These are phyloP conservation scores for Globisporangium spiculum DNA, from an alignment of 352 stramenopile genomes.

Conservation along the genomic window DNA sequence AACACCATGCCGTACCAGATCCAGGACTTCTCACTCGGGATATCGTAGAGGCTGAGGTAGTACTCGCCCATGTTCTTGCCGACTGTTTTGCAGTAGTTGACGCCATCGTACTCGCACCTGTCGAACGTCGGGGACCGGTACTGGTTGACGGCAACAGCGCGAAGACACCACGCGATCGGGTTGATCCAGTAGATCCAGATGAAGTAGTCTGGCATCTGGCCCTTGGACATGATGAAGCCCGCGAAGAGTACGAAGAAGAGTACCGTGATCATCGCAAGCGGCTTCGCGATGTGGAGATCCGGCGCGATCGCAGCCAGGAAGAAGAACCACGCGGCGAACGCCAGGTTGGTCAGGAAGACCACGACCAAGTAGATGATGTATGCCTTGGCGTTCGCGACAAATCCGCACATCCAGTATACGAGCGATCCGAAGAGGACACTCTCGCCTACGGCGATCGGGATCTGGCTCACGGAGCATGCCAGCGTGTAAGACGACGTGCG, in stretches of 20 bases:
- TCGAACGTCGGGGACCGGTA: conserved; percentile 26
- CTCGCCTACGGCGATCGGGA: conserved; percentile 43
- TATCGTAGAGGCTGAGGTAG: conserved; percentile 26
- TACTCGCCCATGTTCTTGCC: conserved; percentile 33
- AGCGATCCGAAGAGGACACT: conserved; percentile 71
- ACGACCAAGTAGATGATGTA: conserved; percentile 42
- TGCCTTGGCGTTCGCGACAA: conserved; percentile 5
- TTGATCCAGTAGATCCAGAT: conserved; percentile 56
- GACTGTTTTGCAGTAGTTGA: conserved; percentile 27
- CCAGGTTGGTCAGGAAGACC: conserved; percentile 35
- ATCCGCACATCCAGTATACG: conserved; percentile 83
- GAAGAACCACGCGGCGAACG: conserved; percentile 40
- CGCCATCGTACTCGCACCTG: conserved; percentile 20
- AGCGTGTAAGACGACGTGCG: conserved; percentile 65
- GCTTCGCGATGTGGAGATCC: conserved; percentile 30
- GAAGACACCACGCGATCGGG: conserved; percentile 39
- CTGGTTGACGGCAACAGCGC: conserved; percentile 28
- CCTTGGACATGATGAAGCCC: conserved; percentile 32
- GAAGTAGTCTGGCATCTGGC: conserved; percentile 34
- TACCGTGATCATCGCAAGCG: conserved; percentile 30
- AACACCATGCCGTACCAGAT: conserved; percentile 26
- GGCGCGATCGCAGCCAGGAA: conserved; percentile 29
- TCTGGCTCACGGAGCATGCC: conserved; percentile 25
- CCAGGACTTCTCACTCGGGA: conserved; percentile 27
- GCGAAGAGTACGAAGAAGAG: conserved; percentile 42